Evolutionary conservation across 2,329 filamentous ascomycete species (phyloP).

Genomic region (Colletotrichum trifolii): DNA sequence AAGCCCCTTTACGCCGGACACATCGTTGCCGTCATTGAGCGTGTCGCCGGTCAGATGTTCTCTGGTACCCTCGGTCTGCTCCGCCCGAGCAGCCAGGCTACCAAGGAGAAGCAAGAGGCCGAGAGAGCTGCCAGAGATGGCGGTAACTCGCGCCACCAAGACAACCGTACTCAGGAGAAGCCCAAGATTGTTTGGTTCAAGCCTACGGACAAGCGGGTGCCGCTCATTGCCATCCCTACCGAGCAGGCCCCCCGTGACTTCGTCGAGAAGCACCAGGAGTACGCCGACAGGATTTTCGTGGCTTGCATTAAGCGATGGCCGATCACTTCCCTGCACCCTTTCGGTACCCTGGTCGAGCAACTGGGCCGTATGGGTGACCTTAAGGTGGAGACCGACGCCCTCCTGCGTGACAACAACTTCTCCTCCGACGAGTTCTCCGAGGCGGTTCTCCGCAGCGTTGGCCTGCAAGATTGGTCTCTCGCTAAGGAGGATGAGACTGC

Average conservation of each 20-base stretch:
- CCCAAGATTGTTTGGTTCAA: slow-evolving; percentile 99
- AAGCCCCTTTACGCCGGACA: slow-evolving; percentile 98
- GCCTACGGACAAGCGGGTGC: slow-evolving; percentile 98
- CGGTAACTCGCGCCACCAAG: slow-evolving; percentile 74
- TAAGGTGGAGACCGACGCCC: slow-evolving; percentile 96
- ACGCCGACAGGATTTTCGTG: slow-evolving; percentile 97
- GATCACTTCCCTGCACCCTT: slow-evolving; percentile 98
- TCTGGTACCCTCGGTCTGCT: slow-evolving; percentile 94
- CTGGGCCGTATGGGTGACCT: slow-evolving; percentile 97
- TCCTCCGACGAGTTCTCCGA: slow-evolving; percentile 97
- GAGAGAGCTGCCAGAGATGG: slow-evolving; percentile 93
- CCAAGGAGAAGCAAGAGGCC: slow-evolving; percentile 99
- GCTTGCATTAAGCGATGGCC: slow-evolving; percentile 99
- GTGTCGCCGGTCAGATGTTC: slow-evolving; percentile 98
- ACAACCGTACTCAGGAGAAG: slow-evolving; percentile 90
- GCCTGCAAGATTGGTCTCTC: slow-evolving; percentile 90
- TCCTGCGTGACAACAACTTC: slow-evolving; percentile 98
- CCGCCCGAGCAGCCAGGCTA: slow-evolving; percentile 96
- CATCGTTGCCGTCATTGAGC: slow-evolving; percentile 96
- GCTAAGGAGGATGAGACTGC: slow-evolving; percentile 82
- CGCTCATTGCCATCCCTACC: slow-evolving; percentile 96
- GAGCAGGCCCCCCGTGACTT: slow-evolving; percentile 98
- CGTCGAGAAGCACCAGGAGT: slow-evolving; percentile 97
- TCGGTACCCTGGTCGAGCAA: slow-evolving; percentile 96
- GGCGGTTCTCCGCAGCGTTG: slow-evolving; percentile 91